Percentiles rank a stretch among this genome's conserved stretches.
phyloP scores from a whole-genome alignment of 129 eudicot genomes.

The Chrysanthemum lavandulifolium region DNA sequence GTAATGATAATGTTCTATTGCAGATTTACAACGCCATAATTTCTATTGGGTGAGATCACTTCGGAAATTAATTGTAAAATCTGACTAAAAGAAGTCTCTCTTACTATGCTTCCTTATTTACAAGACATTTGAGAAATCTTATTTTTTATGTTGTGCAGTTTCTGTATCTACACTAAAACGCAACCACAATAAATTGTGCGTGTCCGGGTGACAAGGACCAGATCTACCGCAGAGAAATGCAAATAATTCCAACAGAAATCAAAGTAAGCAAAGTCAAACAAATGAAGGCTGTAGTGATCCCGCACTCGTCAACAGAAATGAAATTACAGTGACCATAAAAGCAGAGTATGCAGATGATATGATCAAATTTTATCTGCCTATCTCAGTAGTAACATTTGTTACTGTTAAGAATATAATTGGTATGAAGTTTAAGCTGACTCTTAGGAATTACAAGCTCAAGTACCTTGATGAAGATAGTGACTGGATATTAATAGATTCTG shows the following conservation, averaged over 20 bases:
- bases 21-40: not conserved
- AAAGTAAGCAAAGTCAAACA: conserved; percentile 1
- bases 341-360: conserved; percentile 26
- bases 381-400: conserved; percentile 18
- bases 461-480: conserved; percentile 37
- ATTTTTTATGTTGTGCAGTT: conserved; percentile 15
- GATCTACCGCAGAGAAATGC: not conserved
- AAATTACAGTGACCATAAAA: conserved; percentile 27
- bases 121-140: not conserved
- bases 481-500: conserved; percentile 25
- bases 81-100: too few relatives aligned
- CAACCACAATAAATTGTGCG: not conserved
- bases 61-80: too few relatives aligned
- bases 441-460: conserved; percentile 24
- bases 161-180: conserved; percentile 23
- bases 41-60: too few relatives aligned
- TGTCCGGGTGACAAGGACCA: not conserved
- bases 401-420: conserved; percentile 23
- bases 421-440: conserved; percentile 20
- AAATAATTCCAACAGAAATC: not conserved
- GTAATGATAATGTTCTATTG: conserved; percentile 7
- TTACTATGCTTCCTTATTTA: too few relatives aligned
- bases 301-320: not conserved
- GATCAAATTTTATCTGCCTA: conserved; percentile 25
- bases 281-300: not conserved